Percentiles rank a stretch among this genome's conserved stretches.
These are phyloP conservation scores for Sutorius australiensis DNA, from an alignment of 768 basidiomycete species.

Conservation along the genomic window DNA sequence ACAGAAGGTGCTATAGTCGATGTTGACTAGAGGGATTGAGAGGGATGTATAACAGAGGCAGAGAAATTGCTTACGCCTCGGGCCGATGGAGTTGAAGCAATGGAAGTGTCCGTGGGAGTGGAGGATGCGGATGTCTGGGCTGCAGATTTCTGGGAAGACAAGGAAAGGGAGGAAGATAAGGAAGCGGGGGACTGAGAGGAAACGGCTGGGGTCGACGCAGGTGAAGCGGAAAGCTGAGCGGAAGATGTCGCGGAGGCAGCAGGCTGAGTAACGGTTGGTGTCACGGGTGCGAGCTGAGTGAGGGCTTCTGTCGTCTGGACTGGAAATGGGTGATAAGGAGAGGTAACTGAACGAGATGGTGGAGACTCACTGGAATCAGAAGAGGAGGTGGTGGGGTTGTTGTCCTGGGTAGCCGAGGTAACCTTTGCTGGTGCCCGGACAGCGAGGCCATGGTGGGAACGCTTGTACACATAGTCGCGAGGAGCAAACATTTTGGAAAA, in stretches of 20 bases:
- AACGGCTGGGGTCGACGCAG: background rate
- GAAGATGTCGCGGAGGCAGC: slow-evolving; percentile 15
- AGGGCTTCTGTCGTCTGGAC: background rate
- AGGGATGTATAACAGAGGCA: background rate
- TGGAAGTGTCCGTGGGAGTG: slow-evolving; percentile 1
- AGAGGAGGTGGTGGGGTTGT: background rate
- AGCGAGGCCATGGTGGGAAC: slow-evolving; percentile 4
- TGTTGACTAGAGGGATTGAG: background rate
- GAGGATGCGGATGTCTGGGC: slow-evolving; percentile 5
- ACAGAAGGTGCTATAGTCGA: background rate
- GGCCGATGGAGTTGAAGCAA: background rate
- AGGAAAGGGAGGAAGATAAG: slow-evolving; percentile 6
- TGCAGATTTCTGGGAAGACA: background rate
- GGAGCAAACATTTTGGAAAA: slow-evolving; percentile 8
- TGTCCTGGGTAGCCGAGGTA: rapidly evolving
- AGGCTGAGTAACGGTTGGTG: slow-evolving; percentile 11
- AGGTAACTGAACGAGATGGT: background rate
- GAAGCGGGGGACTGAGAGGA: slow-evolving; percentile 2
- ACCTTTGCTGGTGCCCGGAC: slow-evolving; percentile 1
- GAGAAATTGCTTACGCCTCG: slow-evolving; percentile 20
- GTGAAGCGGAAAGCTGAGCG: slow-evolving; percentile 1
- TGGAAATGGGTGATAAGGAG: background rate
- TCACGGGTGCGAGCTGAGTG: background rate
- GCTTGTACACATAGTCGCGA: slow-evolving; percentile 17
- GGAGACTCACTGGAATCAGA: background rate